phyloP scores from a whole-genome alignment of 352 stramenopile genomes.

The Phytophthora uliginosa region DNA sequence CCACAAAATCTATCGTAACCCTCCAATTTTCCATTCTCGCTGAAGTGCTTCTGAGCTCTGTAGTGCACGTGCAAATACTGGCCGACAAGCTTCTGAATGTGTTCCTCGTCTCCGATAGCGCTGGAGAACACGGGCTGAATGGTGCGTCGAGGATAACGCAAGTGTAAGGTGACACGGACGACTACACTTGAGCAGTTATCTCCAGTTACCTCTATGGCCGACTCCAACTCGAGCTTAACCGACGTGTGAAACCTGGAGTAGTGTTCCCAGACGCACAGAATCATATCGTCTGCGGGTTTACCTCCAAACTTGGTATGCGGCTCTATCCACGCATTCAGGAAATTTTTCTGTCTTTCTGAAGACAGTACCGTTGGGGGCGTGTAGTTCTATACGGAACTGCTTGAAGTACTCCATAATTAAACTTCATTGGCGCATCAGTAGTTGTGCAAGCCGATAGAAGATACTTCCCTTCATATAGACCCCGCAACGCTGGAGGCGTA shows the following conservation, averaged over 20 bases:
- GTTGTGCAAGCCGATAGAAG: not conserved
- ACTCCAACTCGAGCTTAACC: not conserved
- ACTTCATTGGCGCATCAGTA: not conserved
- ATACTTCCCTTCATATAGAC: not conserved
- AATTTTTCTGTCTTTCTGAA: not conserved
- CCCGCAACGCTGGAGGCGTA: not conserved
- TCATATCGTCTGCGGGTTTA: not conserved
- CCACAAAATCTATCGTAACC: not conserved
- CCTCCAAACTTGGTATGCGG: not conserved
- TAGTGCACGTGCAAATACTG: slow-evolving; percentile 52
- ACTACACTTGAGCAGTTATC: not conserved
- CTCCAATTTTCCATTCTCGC: slow-evolving; percentile 1
- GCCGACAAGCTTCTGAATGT: slow-evolving; percentile 61
- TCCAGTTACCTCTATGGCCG: not conserved
- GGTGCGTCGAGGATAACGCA: slow-evolving; percentile 57
- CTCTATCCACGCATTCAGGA: not conserved
- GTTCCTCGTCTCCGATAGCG: slow-evolving; percentile 34
- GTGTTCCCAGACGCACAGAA: not conserved
- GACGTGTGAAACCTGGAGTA: not conserved
- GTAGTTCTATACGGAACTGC: not conserved
- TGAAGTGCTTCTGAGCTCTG: slow-evolving; percentile 57
- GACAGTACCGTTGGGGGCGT: not conserved
- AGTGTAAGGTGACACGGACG: not conserved
- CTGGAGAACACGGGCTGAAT: slow-evolving; percentile 64
- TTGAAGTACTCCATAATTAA: not conserved